These are phyloP conservation scores for Chaetomium sp. DNA, from an alignment of 2,329 filamentous ascomycete species.

Conservation along the genomic window DNA sequence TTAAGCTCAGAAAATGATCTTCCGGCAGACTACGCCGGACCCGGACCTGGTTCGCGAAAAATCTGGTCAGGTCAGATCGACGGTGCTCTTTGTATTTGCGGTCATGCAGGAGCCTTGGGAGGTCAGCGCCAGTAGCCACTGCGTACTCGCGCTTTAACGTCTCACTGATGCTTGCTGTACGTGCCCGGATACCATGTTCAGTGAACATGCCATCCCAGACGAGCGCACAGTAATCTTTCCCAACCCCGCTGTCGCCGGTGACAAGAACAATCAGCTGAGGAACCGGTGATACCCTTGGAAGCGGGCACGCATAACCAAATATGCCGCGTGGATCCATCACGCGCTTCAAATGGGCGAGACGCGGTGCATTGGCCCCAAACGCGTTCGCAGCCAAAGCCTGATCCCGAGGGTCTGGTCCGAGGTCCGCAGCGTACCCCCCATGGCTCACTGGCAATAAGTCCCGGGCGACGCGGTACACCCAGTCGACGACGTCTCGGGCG, in stretches of 20 bases:
- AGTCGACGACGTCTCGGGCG: constrained; percentile 36
- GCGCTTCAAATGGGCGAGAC: constrained; percentile 46
- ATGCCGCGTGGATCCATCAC: constrained; percentile 43
- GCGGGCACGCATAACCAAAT: constrained; percentile 49
- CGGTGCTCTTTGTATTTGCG: constrained; percentile 58
- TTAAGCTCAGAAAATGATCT: constrained; percentile 44
- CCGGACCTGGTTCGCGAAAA: constrained; percentile 41
- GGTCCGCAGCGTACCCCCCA: constrained; percentile 54
- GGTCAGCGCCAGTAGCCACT: constrained; percentile 39
- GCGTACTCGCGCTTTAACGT: constrained; percentile 53
- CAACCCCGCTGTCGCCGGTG: constrained; percentile 46
- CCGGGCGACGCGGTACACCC: constrained; percentile 49
- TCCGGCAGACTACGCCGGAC: constrained; percentile 40
- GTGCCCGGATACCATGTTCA: constrained; percentile 30
- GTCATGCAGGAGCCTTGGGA: constrained; percentile 42
- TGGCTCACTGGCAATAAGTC: constrained; percentile 43
- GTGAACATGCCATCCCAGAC: constrained; percentile 43
- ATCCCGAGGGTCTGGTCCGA: constrained; percentile 57
- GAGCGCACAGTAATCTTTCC: constrained; percentile 55
- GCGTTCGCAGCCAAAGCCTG: constrained; percentile 42
- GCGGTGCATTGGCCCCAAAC: constrained; percentile 49
- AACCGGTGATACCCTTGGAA: constrained; percentile 33
- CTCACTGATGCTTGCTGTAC: constrained; percentile 50
- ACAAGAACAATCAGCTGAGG: constrained; percentile 51
- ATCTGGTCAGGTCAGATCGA: constrained; percentile 44